phyloP scores from a whole-genome alignment of 257 asterid genomes.

The Marsdenia floribunda region DNA sequence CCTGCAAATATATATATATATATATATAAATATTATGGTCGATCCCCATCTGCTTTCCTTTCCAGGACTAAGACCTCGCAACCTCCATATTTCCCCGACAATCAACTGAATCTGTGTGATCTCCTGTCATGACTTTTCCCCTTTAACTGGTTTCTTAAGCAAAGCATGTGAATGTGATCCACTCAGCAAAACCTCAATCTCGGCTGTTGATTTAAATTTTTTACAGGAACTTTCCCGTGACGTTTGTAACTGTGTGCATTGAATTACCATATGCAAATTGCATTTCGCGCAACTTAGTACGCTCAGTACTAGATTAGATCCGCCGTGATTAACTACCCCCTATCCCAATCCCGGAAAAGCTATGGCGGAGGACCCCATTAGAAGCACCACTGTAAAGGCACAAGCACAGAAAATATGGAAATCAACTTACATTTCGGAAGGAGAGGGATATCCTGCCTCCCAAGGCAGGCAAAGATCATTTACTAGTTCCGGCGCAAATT shows the following conservation, averaged over 20 bases:
- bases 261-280: slow-evolving; percentile 10
- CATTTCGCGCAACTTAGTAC: not conserved
- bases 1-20: too few relatives aligned
- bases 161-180: slow-evolving; percentile 4
- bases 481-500: not conserved
- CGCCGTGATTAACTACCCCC: too few relatives aligned
- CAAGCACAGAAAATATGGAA: too few relatives aligned
- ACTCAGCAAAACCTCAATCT: not conserved
- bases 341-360: not conserved
- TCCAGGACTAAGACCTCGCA: not conserved
- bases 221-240: not conserved
- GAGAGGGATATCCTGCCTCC: not conserved
- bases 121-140: too few relatives aligned
- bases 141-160: not conserved
- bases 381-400: too few relatives aligned
- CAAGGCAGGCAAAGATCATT: not conserved
- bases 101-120: not conserved
- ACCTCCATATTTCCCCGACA: not conserved
- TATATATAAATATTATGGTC: not conserved
- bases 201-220: not conserved
- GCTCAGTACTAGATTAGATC: too few relatives aligned
- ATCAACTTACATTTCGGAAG: too few relatives aligned
- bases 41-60: not conserved
- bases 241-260: not conserved
- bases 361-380: too few relatives aligned